Conservation (phyloP, 176 grass and related monocot species). For the Carex myosuroides region DNA sequence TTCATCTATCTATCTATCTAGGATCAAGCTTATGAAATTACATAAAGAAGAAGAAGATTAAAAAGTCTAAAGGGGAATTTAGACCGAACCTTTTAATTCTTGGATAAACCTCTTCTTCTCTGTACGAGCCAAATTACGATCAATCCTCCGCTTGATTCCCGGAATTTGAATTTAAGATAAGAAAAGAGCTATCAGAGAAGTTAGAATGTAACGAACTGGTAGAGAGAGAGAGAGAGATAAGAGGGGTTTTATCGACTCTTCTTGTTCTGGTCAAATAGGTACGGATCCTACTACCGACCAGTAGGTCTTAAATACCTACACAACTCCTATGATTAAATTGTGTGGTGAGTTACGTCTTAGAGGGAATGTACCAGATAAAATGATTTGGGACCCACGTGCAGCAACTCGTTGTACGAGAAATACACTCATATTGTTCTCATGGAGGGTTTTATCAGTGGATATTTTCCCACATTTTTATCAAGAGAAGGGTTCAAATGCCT, state of each 20-base stretch:
- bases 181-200: background rate
- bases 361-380: background rate
- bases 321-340: background rate
- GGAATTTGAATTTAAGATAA: background rate
- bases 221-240: background rate
- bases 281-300: background rate
- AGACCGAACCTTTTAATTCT: constrained; percentile 16
- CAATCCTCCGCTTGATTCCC: constrained; percentile 1
- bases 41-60: background rate
- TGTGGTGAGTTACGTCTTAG: background rate
- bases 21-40: background rate
- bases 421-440: background rate
- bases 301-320: background rate
- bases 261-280: background rate
- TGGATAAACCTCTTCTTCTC: constrained; percentile 1
- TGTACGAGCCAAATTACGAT: background rate
- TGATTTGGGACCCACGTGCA: background rate
- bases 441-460: background rate
- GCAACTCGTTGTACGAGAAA: background rate
- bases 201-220: background rate
- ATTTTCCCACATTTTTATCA: too few relatives aligned
- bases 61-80: background rate
- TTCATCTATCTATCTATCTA: background rate
- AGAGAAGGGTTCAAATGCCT: too few relatives aligned
- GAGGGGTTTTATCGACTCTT: background rate